Evolutionary conservation across 108 stramenopile genomes (phyloP).

Genomic region (Skeletonema costatum): DNA sequence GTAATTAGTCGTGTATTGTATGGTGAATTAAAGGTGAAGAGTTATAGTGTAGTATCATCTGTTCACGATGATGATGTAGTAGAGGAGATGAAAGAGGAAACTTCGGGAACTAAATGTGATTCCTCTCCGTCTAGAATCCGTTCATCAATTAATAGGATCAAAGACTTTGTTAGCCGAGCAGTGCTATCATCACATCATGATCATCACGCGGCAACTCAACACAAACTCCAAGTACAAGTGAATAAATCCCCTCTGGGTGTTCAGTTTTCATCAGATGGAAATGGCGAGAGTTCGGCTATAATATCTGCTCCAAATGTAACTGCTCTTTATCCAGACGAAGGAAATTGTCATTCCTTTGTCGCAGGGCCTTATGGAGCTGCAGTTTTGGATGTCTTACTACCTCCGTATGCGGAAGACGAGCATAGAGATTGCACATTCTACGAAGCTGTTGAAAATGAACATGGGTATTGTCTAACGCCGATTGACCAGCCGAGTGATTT

Average conservation of each 20-base stretch:
- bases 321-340: conserved; percentile 75
- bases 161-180: conserved; percentile 24
- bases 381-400: conserved; percentile 91
- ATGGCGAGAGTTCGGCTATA: neutral
- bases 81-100: neutral
- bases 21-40: conserved; percentile 77
- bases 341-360: conserved; percentile 92
- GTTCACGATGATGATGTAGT: neutral
- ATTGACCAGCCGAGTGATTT: conserved; percentile 84
- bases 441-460: conserved; percentile 46
- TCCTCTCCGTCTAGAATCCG: conserved; percentile 8
- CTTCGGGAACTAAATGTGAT: neutral
- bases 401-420: conserved; percentile 86
- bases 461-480: conserved; percentile 51
- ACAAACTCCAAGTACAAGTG: neutral
- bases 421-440: conserved; percentile 94
- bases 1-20: conserved; percentile 89
- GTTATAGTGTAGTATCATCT: conserved; percentile 70
- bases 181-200: conserved; percentile 21
- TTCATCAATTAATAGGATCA: conserved; percentile 22
- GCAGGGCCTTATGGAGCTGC: conserved; percentile 91
- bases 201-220: conserved; percentile 1
- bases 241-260: conserved; percentile 22
- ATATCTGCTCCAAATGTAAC: conserved; percentile 76
- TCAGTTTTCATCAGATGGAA: neutral